phyloP scores from a whole-genome alignment of 176 grass and related monocot genomes.

The Lolium perenne region DNA sequence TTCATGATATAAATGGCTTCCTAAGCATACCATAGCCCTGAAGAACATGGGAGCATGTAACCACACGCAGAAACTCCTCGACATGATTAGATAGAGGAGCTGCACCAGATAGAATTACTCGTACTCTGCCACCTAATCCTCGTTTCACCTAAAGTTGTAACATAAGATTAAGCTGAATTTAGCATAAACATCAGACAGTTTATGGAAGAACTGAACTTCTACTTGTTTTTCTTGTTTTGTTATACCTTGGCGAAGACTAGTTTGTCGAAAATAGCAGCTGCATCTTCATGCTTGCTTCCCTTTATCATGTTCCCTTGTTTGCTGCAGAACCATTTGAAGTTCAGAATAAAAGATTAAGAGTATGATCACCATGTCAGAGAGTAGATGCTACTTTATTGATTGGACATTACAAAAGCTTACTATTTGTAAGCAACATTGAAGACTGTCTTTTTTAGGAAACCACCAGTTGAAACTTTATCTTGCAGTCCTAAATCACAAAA shows the following conservation, averaged over 20 bases:
- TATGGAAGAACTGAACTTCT: conserved; percentile 3
- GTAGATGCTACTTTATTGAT: conserved; percentile 20
- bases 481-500: conserved; percentile 70
- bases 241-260: conserved; percentile 87
- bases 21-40: conserved; percentile 85
- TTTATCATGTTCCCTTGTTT: conserved; percentile 89
- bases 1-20: conserved; percentile 30
- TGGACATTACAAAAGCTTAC: conserved; percentile 48
- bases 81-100: conserved; percentile 86
- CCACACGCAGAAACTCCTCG: conserved; percentile 84
- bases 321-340: conserved; percentile 47
- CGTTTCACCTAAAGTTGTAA: conserved; percentile 69
- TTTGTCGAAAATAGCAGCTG: conserved; percentile 73
- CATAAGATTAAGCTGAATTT: conserved; percentile 11
- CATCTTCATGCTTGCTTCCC: conserved; percentile 86
- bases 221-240: conserved; percentile 6
- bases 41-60: conserved; percentile 90
- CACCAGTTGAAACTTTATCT: conserved; percentile 76
- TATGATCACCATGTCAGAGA: conserved; percentile 25
- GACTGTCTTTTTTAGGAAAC: conserved; percentile 76
- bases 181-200: neutral
- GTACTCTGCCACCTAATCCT: conserved; percentile 77
- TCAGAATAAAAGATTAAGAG: conserved; percentile 35
- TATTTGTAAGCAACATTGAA: conserved; percentile 89
- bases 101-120: conserved; percentile 85